Conservation (phyloP, 176 grass and related monocot genomes). For the Oryza rufipogon region DNA sequence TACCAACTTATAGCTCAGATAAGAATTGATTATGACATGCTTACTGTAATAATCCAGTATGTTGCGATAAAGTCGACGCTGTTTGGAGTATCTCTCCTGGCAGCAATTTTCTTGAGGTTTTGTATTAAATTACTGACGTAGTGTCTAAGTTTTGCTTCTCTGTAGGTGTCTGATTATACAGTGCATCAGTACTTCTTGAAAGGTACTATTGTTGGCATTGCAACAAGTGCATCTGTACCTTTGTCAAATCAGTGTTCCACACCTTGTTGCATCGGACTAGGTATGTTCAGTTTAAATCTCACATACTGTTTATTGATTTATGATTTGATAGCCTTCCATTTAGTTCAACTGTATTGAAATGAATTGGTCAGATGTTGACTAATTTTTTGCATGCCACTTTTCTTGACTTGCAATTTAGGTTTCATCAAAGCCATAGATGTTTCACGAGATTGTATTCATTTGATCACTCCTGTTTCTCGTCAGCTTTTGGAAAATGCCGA, state of each 20-base stretch:
- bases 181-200: constrained; percentile 43
- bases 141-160: constrained; percentile 14
- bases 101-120: background rate
- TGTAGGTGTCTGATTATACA: constrained; percentile 39
- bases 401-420: constrained; percentile 37
- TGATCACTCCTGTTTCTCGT: constrained; percentile 51
- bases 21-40: background rate
- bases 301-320: background rate
- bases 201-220: constrained; percentile 61
- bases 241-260: constrained; percentile 43
- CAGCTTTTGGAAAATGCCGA: constrained; percentile 36
- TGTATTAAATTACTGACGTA: constrained; percentile 11
- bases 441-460: constrained; percentile 40
- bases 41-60: constrained; percentile 2
- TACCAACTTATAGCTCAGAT: background rate
- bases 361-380: background rate
- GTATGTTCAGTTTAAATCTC: constrained; percentile 31
- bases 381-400: constrained; percentile 12
- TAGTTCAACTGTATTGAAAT: background rate
- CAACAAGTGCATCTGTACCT: constrained; percentile 44
- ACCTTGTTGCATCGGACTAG: constrained; percentile 69
- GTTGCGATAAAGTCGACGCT: background rate
- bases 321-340: background rate
- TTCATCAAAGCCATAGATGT: constrained; percentile 50
- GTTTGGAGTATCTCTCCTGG: background rate